Evolutionary conservation across 2,329 filamentous ascomycete genomes (phyloP), one percentile per base, ranked within the genome.

Genomic region (Chaetomiaceae sp.): DNA sequence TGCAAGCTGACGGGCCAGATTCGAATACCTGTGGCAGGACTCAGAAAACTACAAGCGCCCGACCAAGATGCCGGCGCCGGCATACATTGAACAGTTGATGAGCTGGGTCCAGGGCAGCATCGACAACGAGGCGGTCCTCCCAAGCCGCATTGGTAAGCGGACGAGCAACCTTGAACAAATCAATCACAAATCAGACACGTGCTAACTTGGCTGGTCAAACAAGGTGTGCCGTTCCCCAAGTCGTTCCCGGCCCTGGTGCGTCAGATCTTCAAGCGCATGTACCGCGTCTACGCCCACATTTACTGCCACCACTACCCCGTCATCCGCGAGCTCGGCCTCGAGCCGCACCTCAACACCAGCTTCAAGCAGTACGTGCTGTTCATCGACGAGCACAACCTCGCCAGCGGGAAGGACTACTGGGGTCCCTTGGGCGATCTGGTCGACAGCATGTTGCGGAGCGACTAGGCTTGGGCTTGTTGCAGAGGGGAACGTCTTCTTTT

Each of bases 321-420:
- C 59, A 86, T 99, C 60, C 87, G 95, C 53, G 90, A 96, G 67
- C 81, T 99, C 34, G 93, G 93, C 19, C 80, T 99, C 52, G 93
- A 99, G 71, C 91, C 95, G 39, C 93, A 99, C 70, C 81, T 99
- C 59, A 99, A 99, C 73, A 99, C 93, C 13, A 95, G 89, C 72
- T 99, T 99, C 82, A 99, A 99, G 79, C 93, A 99, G 71, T 99
- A 97, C 66, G 93, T 99, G 56, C 80, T 99, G 53, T 99, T 99
- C 71, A 90, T 99, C 61, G 91, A 99, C 68, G 95, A 99, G 77
- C 93, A 97, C 71, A 84, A 82, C 60, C 73, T 99, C 60, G 90
- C 90, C 23, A 95, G 84, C 64, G 93, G 92, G 44, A 91, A 95
- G 71, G 93, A 99, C 69, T 99, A 92, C 74, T 99, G 92, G 86